Conservation (phyloP, 1,284 basidiomycete species). For the Boletus subluridellus region DNA sequence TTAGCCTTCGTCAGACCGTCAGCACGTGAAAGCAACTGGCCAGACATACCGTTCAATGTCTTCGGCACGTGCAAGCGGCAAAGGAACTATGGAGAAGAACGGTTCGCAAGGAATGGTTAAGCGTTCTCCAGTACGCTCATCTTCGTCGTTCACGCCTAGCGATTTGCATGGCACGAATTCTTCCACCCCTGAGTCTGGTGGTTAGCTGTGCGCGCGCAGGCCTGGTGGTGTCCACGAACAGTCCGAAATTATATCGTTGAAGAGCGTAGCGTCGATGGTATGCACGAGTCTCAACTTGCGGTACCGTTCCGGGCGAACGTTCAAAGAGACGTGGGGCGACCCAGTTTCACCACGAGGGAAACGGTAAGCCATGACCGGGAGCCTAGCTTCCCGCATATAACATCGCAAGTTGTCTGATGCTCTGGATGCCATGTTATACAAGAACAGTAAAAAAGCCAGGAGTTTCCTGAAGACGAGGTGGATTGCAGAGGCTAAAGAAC, state of each 20-base stretch:
- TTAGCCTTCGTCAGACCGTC: constrained; percentile 10
- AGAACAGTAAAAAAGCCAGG: neutral
- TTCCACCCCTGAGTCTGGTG: constrained; percentile 35
- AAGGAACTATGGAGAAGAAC: constrained; percentile 34
- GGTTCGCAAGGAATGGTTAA: constrained; percentile 46
- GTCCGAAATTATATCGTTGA: constrained; percentile 34
- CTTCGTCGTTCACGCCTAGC: constrained; percentile 37
- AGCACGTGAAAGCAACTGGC: neutral
- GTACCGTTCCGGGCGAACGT: constrained; percentile 45
- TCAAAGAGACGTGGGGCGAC: constrained; percentile 44
- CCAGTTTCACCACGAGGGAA: constrained; percentile 39
- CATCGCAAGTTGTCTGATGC: constrained; percentile 46
- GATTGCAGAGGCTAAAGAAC: neutral
- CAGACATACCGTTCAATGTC: constrained; percentile 40
- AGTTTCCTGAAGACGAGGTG: neutral
- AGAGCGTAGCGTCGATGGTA: constrained; percentile 29
- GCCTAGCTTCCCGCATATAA: constrained; percentile 45
- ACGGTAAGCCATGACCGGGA: constrained; percentile 47
- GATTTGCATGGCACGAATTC: constrained; percentile 37
- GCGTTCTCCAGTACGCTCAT: constrained; percentile 40
- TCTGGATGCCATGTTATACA: constrained; percentile 25
- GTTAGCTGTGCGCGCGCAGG: constrained; percentile 6
- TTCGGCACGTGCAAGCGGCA: constrained; percentile 31
- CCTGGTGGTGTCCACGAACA: constrained; percentile 34
- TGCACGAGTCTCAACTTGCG: constrained; percentile 49